These are phyloP conservation scores for Eimeria sp. DNA, from an alignment of 169 alveolate species.

Conservation along the genomic window DNA sequence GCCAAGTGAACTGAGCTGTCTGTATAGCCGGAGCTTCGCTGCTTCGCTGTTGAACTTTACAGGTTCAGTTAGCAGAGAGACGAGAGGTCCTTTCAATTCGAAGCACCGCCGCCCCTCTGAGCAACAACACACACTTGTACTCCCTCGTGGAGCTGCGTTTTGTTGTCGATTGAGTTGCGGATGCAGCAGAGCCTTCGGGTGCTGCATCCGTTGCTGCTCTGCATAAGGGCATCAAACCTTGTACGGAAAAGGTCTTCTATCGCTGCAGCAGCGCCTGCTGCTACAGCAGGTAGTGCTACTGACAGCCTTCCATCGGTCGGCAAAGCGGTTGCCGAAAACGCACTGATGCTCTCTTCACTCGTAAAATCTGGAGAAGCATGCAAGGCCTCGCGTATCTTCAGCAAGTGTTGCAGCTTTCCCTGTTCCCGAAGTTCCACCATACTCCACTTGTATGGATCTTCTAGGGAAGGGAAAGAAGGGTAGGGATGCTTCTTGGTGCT, in stretches of 20 bases:
- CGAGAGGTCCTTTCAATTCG: slow-evolving; percentile 55
- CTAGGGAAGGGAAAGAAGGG: slow-evolving; percentile 58
- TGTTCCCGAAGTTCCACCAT: slow-evolving; percentile 45
- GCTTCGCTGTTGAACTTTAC: slow-evolving; percentile 60
- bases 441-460: slow-evolving; percentile 57
- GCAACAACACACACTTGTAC: not conserved
- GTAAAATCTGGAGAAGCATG: slow-evolving; percentile 55
- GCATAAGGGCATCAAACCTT: not conserved
- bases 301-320: not conserved
- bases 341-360: slow-evolving; percentile 30
- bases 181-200: not conserved
- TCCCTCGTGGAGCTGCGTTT: not conserved
- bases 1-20: slow-evolving; percentile 79
- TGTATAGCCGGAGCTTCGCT: slow-evolving; percentile 78
- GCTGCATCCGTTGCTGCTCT: not conserved
- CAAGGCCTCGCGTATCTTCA: slow-evolving; percentile 28
- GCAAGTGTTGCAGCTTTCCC: slow-evolving; percentile 17
- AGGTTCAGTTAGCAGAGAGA: slow-evolving; percentile 38
- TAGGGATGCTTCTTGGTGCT: slow-evolving; percentile 43
- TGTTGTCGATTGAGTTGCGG: not conserved
- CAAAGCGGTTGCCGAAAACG: not conserved
- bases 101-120: slow-evolving; percentile 54
- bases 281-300: not conserved
- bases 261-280: not conserved
- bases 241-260: not conserved